Evolutionary conservation across 2,329 filamentous ascomycete species (phyloP), one percentile per base, ranked within the genome.

Genomic region (Cordyceps tenuipes): DNA sequence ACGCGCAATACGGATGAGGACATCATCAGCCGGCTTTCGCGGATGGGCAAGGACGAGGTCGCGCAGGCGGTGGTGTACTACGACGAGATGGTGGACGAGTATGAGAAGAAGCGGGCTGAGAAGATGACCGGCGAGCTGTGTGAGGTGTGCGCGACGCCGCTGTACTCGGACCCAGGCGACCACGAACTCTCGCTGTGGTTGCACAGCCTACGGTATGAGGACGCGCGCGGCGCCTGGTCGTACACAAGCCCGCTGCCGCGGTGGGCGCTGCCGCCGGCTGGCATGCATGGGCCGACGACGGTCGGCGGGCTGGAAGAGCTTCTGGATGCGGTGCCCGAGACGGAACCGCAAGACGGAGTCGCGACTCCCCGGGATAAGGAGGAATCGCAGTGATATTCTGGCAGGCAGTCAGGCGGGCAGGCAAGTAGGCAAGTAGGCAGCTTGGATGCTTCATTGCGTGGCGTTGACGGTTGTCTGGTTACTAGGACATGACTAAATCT

Each of bases 151-250:
- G 82, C 88, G 61, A 96, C 94, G 21, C 89, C 90, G 23, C 78
- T 99, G 48, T 99, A 97, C 73, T 95, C 90, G 17, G 94, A 99
- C 69, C 94, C 94, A 0, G 92, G 92, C 1, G 75, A 80, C 47
- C 92, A 97, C 68, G 94, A 99, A 76, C 79, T 99, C 51, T 90
- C 90, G 0, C 88, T 99, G 46, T 99, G 93, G 82, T 79, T 99
- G 63, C 94, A 99, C 76, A 95, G 93, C 61, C 84, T 91, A 62
- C 85, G 90, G 50, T 99, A 99, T 71, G 87, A 93, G 66, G 92
- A 93, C 71, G 83, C 86, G 29, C 85, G 86, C 29, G 93, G 92
- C 4, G 80, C 80, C 57, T 99, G 94, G 94, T 85, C 85, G 57
- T 97, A 97, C 72, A 84, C 87, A 68, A 97, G 92, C 65, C 83